Evolutionary conservation across 495 filamentous ascomycete species (phyloP).

Genomic region (Tuber borchii): DNA sequence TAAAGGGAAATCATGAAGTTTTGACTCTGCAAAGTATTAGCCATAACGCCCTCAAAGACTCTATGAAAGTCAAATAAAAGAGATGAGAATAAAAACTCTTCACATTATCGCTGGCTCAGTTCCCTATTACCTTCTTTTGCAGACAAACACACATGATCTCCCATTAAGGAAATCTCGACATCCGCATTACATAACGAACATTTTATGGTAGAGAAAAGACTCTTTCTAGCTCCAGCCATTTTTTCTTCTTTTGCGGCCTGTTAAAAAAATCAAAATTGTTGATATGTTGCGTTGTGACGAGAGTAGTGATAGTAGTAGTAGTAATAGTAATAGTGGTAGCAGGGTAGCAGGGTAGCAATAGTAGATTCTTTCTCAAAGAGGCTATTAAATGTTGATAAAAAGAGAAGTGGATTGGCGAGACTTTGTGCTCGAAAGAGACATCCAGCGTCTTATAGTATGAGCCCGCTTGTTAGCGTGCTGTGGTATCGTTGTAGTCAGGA

Average conservation of each 20-base stretch:
- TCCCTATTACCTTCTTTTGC: slow-evolving; percentile 28
- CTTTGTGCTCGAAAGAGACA: slow-evolving; percentile 35
- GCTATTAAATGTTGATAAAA: slow-evolving; percentile 16
- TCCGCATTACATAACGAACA: slow-evolving; percentile 81
- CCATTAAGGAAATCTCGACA: slow-evolving; percentile 86
- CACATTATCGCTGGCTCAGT: slow-evolving; percentile 9
- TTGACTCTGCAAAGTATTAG: slow-evolving; percentile 19
- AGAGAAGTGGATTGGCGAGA: slow-evolving; percentile 16
- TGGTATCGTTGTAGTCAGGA: slow-evolving; percentile 11
- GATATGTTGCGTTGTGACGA: not conserved
- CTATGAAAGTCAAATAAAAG: not conserved
- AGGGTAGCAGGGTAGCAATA: slow-evolving; percentile 8
- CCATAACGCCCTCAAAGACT: not conserved
- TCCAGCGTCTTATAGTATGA: slow-evolving; percentile 33
- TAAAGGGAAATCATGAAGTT: slow-evolving; percentile 18
- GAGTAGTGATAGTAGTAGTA: not conserved
- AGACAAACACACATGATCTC: slow-evolving; percentile 69
- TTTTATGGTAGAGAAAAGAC: slow-evolving; percentile 85
- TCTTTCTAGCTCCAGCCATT: slow-evolving; percentile 53
- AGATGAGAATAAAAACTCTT: not conserved
- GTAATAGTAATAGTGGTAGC: too few species aligned
- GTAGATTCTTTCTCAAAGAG: slow-evolving; percentile 9
- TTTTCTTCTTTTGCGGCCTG: slow-evolving; percentile 13
- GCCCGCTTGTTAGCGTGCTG: not conserved
- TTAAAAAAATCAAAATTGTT: not conserved